A percentile compares a stretch with the other conserved stretches of the same genome.
Evolutionary conservation across 169 alveolate species (phyloP).

Genomic region (Blepharisma undulans): DNA sequence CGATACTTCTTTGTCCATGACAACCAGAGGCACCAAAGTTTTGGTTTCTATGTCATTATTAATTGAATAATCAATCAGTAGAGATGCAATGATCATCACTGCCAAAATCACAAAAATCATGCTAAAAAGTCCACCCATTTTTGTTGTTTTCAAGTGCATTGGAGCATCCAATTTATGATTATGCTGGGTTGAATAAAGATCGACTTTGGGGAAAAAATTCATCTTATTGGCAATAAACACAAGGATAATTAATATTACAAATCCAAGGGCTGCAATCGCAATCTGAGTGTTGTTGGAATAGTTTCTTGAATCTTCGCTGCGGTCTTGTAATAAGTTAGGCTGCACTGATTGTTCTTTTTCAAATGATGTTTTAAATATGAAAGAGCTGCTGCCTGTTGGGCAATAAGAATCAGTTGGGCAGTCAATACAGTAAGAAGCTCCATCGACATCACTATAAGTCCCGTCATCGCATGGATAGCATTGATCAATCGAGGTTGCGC

Average conservation of each 20-base stretch:
- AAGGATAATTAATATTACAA: neutral
- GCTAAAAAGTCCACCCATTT: constrained; percentile 26
- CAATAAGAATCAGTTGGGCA: neutral
- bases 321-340: neutral
- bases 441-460: neutral
- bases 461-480: constrained; percentile 21
- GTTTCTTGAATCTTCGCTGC: neutral
- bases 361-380: no score
- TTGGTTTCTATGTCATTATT: constrained; percentile 3
- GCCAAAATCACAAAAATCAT: constrained; percentile 18
- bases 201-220: neutral
- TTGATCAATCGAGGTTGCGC: constrained; percentile 14
- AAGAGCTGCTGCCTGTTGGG: neutral
- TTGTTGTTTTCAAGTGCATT: neutral
- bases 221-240: neutral
- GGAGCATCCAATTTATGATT: neutral
- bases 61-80: neutral
- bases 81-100: neutral
- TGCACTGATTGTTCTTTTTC: neutral
- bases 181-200: neutral
- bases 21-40: constrained; percentile 7
- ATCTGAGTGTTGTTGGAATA: neutral
- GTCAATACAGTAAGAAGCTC: neutral
- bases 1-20: neutral
- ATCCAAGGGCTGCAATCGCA: neutral